A percentile compares a stretch with the other conserved stretches of the same genome.
phyloP scores from a whole-genome alignment of 805 yeast genomes.

The Kodamaea restingae region DNA sequence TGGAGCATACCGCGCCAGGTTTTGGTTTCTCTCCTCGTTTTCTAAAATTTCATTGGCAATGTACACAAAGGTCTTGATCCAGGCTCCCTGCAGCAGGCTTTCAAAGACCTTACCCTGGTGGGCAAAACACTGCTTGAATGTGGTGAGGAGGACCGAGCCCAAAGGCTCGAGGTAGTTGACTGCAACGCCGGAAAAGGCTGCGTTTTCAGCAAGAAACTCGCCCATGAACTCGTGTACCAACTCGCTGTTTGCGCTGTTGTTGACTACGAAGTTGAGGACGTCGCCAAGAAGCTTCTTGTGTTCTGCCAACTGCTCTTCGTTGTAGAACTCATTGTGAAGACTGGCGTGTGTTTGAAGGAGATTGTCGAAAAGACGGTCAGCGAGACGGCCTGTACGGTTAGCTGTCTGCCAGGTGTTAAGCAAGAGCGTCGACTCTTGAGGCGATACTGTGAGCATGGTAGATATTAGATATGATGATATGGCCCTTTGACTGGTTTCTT shows the following conservation, averaged over 20 bases:
- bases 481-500: too few relatives aligned
- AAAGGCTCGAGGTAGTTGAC: conserved; percentile 36
- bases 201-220: conserved; percentile 31
- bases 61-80: conserved; percentile 39
- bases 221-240: conserved; percentile 31
- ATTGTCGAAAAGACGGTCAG: conserved; percentile 29
- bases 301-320: conserved; percentile 20
- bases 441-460: neutral
- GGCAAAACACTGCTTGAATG: conserved; percentile 25
- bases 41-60: conserved; percentile 35
- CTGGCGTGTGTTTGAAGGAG: conserved; percentile 29
- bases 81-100: conserved; percentile 30
- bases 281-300: conserved; percentile 37
- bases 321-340: conserved; percentile 23
- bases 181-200: conserved; percentile 20
- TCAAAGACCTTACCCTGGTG: conserved; percentile 15
- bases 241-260: conserved; percentile 25
- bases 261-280: conserved; percentile 28
- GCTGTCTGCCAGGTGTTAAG: conserved; percentile 5
- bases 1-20: too few relatives aligned
- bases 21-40: conserved; percentile 1
- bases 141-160: conserved; percentile 37
- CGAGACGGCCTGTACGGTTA: conserved; percentile 26
- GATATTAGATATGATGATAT: too few relatives aligned
- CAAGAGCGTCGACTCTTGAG: conserved; percentile 3